Evolutionary conservation across 495 filamentous ascomycete species (phyloP), one percentile per base, ranked within the genome.

Genomic region (Pyronema domesticum): DNA sequence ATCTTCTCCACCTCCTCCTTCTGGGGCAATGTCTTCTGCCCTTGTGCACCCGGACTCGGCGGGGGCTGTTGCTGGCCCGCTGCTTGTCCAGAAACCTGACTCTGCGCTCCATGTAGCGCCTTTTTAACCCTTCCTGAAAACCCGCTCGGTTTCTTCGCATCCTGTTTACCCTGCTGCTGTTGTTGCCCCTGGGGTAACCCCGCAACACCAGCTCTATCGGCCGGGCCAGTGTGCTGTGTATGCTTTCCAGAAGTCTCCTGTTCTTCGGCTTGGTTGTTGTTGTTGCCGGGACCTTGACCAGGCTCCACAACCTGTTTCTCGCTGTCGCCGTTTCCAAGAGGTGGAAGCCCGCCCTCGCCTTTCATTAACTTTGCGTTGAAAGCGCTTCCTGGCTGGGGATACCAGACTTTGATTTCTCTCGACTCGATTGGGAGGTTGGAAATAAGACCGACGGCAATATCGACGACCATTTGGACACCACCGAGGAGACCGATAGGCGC

Each of bases 351-450:
- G 14, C 75, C 74, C 68, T 96, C 93, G 7, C 83, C 68, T 58
- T 87, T 94, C 89, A 95, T 95, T 58, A 81, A 73, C 19, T 77
- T 74, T 6, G 76, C 72, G 56, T 78, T 71, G 54, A 94, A 72
- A 30, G 70, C 58, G 46, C 76, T 71, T 46, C 86, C 85, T 0
- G 91, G 89, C 37, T 76, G 68, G 51, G 87, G 80, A 61, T 95
- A 96, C 57, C 82, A 78, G 54, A 98, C 83, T 46, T 77, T 79
- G 13, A 98, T 83, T 60, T 96, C 93, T 58, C 91, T 79, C 58
- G 85, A 88, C 69, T 98, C 91, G 9, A 94, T 69, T 0, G 93
- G 91, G 47, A 96, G 71, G 66, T 95, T 89, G 58, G 78, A 76
- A 3, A 84, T 79, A 56, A 98, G 88, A 50, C 80, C 83, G 30